Base-by-base conservation (phyloP, 2,329 filamentous ascomycete species). In the Phaeoacremonium minimum region DNA sequence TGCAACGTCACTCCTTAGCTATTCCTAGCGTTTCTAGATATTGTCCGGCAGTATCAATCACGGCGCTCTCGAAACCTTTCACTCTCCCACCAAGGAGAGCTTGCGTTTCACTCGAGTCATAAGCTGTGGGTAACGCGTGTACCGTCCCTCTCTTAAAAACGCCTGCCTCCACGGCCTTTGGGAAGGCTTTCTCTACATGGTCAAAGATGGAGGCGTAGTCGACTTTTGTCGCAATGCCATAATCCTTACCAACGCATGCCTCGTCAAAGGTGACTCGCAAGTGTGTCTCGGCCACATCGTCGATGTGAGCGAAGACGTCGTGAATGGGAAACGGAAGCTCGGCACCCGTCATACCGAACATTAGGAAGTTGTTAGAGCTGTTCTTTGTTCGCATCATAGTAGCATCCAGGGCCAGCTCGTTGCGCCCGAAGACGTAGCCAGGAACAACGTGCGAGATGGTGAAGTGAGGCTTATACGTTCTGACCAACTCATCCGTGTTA, bases 341-440 rank as follows among this genome's bases (percentile, higher is more conserved):
- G 2, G 17, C 35, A 5, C 51, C 51, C 19, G 41, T 4, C 19
- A 56, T 39, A 7, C 26, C 46, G 26, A 42, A 26, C 43, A 51
- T 41, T 14, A 52, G 35, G 22, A 52, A 46, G 32, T 47, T 50
- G 35, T 54, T 55, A 15, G 52, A 51, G 41, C 50, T 54, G 36
- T 52, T 53, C n/a, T 45, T 39, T 5, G 42, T 18, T 14, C 36
- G 43, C 47, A 53, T 51, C 43, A 44, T 46, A 0, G 8, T 31
- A 14, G 50, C 32, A 33, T 51, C 41, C 15, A 48, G 49, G 7
- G 35, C 43, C 1, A 51, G 43, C 41, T 52, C 51, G 30, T 56
- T 52, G 20, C 51, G 46, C 2, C 52, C 52, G 32, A 54, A 54
- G 6, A 50, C 40, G 33, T 48, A 52, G 5, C 52, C 52, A 7